These are phyloP conservation scores for Thraustotheca clavata DNA, from an alignment of 352 stramenopile genomes.

Conservation along the genomic window DNA sequence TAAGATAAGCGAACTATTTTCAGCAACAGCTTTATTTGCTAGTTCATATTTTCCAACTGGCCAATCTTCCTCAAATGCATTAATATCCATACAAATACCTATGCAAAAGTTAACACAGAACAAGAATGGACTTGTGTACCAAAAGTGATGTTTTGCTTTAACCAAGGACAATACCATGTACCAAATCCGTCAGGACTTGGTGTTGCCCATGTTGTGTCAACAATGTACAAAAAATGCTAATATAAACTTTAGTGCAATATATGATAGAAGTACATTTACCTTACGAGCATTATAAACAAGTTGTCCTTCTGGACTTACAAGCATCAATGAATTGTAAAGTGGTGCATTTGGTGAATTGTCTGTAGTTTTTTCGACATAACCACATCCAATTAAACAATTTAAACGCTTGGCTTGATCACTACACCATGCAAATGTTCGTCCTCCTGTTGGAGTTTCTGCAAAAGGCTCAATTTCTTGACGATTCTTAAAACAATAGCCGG, in stretches of 20 bases:
- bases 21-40: too few relatives aligned
- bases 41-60: too few relatives aligned
- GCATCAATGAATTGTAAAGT: constrained; percentile 79
- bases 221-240: constrained; percentile 72
- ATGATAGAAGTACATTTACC: not conserved
- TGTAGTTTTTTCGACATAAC: constrained; percentile 21
- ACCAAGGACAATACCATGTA: constrained; percentile 65
- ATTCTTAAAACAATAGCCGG: constrained; percentile 66
- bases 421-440: constrained; percentile 60
- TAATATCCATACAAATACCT: constrained; percentile 86
- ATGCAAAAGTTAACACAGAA: not conserved
- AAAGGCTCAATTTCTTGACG: constrained; percentile 45
- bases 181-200: constrained; percentile 42
- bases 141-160: constrained; percentile 69
- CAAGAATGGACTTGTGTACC: constrained; percentile 8
- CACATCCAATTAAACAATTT: constrained; percentile 25
- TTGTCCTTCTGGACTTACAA: constrained; percentile 54
- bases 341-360: constrained; percentile 1
- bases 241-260: not conserved
- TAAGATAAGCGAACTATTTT: too few relatives aligned
- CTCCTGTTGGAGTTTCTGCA: constrained; percentile 45
- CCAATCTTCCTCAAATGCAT: constrained; percentile 74
- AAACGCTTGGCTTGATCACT: constrained; percentile 49
- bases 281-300: constrained; percentile 70
- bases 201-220: constrained; percentile 72